Evolutionary conservation across 345 rosid species (phyloP), one percentile per base, ranked within the genome.

Genomic region (Erodium maritimum): DNA sequence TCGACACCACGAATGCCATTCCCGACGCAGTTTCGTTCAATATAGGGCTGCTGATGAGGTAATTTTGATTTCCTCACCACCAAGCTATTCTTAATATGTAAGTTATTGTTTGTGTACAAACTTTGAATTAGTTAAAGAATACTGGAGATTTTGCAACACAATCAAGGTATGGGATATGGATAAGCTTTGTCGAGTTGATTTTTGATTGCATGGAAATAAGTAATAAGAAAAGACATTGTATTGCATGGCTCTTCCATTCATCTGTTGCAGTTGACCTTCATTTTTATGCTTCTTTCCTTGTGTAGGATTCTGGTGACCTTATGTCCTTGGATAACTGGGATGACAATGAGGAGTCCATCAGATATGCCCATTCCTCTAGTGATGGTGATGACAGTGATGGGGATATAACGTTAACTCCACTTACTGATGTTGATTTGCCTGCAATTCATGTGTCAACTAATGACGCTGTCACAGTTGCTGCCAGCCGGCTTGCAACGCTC

Each of bases 341-440:
- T 42, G 82, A 67, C 62, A 56, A 62, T 57, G 80, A 66, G 52
- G 70, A 67, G 17, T 18, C 56, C 45, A 19, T 74, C 59, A 73
- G 68, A 0, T 77, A 77, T 52, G 2, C 73, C 5, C 34, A 76
- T 59, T 91, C 89, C 1, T 88, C 93, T 8, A 91, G 98, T 56
- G 96, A 88, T 46, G 88, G 86, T 37, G 96, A 88, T 63, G 90
- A 81, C 25, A 85, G 89, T 58, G 96, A 91, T 56, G 85, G 78
- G 1, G 96, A 91, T 11, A 70, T 75, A 54, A 59, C 71, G 0
- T 21, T 91, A 50, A 82, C 70, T 68, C 84, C 88, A 13, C 61
- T 76, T 19, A 52, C 57, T 18, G 88, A 85, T 65, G 42, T 71
- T 56, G 93, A 85, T 63, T 64, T 82, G 72, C 85, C 85, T 8